Conservation (phyloP, 108 stramenopile species). For the Tribonema minus region DNA sequence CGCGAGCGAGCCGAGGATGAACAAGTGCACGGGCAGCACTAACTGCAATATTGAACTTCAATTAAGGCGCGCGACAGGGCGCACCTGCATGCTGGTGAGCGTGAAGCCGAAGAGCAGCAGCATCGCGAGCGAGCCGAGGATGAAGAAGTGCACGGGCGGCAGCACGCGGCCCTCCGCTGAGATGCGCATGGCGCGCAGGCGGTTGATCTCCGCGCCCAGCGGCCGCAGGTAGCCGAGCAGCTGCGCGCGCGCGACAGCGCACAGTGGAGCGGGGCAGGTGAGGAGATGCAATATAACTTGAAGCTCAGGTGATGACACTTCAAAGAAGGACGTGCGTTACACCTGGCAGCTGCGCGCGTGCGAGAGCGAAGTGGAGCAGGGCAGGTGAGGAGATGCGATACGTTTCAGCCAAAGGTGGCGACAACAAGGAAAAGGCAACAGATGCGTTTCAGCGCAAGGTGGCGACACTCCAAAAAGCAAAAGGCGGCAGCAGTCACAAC, state of each 20-base stretch:
- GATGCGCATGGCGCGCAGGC: conserved; percentile 8
- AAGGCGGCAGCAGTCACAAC: too few relatives aligned
- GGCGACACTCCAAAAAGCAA: too few relatives aligned
- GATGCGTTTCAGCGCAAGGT: too few relatives aligned
- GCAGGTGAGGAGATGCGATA: too few relatives aligned
- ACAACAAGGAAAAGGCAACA: too few relatives aligned
- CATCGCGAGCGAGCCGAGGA: conserved; percentile 27
- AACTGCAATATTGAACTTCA: too few relatives aligned
- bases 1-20: conserved; percentile 9
- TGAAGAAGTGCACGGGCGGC: conserved; percentile 22
- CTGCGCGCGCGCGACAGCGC: too few relatives aligned
- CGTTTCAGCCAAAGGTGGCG: neutral
- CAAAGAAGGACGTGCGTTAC: neutral
- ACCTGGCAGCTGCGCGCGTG: neutral
- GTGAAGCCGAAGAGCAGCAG: conserved; percentile 38
- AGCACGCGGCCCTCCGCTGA: conserved; percentile 24
- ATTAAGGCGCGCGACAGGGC: too few relatives aligned
- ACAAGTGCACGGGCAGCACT: conserved; percentile 15
- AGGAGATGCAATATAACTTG: neutral
- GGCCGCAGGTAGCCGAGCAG: conserved; percentile 15
- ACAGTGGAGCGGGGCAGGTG: neutral
- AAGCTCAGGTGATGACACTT: too few relatives aligned
- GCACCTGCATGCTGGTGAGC: conserved; percentile 4
- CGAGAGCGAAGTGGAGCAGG: too few relatives aligned
- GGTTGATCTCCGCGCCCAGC: conserved; percentile 10